Percentiles rank a stretch among this genome's conserved stretches.
Conservation (phyloP, 1,139 yeast species). For the Candida mesenterica region DNA sequence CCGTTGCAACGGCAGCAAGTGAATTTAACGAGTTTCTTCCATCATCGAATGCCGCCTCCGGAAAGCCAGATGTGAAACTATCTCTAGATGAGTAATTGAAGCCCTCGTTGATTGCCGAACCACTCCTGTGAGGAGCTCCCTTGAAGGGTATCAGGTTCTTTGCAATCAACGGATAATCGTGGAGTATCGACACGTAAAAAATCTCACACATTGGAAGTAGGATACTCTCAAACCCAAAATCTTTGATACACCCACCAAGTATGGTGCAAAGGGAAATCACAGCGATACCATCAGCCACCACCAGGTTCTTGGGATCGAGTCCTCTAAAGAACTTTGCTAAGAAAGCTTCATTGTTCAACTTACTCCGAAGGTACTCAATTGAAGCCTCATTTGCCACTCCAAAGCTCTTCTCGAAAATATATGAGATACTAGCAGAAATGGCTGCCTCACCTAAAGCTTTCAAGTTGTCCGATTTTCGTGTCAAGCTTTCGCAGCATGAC, state of each 20-base stretch:
- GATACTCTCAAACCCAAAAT: constrained; percentile 73
- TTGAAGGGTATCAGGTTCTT: constrained; percentile 37
- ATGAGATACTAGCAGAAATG: constrained; percentile 54
- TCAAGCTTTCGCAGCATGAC: constrained; percentile 54
- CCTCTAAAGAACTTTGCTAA: constrained; percentile 51
- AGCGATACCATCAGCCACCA: constrained; percentile 44
- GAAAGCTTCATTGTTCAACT: constrained; percentile 43
- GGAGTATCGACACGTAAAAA: constrained; percentile 58
- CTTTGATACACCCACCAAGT: constrained; percentile 71
- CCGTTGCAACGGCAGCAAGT: constrained; percentile 43
- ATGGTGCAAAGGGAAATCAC: constrained; percentile 54
- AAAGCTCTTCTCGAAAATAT: constrained; percentile 32
- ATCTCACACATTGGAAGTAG: constrained; percentile 64
- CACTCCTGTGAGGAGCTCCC: constrained; percentile 6
- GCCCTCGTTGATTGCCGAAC: not conserved
- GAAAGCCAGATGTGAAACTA: constrained; percentile 5
- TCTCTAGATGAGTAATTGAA: constrained; percentile 1
- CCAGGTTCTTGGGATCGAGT: constrained; percentile 42
- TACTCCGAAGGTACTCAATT: constrained; percentile 54
- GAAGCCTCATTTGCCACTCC: constrained; percentile 30
- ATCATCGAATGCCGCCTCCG: constrained; percentile 4
- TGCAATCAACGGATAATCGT: constrained; percentile 63
- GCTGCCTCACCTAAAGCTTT: constrained; percentile 59
- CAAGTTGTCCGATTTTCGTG: constrained; percentile 42
- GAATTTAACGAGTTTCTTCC: constrained; percentile 25